Base-by-base conservation (phyloP, 2,329 filamentous ascomycete species). In the Ophiostoma populinum region DNA sequence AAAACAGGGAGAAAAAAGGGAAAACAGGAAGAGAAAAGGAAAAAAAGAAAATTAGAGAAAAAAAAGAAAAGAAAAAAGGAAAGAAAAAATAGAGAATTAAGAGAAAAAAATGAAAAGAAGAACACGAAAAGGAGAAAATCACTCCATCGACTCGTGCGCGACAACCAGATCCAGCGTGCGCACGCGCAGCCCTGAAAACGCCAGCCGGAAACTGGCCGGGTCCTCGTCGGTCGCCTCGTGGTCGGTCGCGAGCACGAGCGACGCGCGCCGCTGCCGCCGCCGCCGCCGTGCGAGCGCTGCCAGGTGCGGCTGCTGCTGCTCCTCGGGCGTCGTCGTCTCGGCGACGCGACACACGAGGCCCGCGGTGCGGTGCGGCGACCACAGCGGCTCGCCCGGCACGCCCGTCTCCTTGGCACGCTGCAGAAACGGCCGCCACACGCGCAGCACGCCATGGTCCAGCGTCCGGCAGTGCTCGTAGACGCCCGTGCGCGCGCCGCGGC, bases 391-490 rank as follows among this genome's bases (percentile, higher is more conserved):
- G n/a, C n/a, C n/a, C n/a, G n/a, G n/a, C n/a, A 41, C 22, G 46
- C 45, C 35, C 6, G 17, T 26, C 7, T 26, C 25, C 19, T 20
- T 18, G 21, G 12, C 5, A 11, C 10, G 6, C 6, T 61, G 60
- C 24, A 90, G 57, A 80, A 81, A 90, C 12, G 75, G 59, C 35
- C 79, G 66, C 64, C 73, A 86, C 1, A 90, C 61, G 19, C 80
- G 65, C 25, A 83, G 58, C 5, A 82, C 66, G 2, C 75, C 63
- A 37, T 85, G 74, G 36, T 70, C 67, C 25, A 87, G 58, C 27
- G 70, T 73, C n/a, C n/a, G 34, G 76, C 65, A 41, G 73, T 70
- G 47, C 65, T 74, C 35, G 70, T 56, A 43, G 1, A 80, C 50
- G 4, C 71, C 74, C 16, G 60, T 63, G 19, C 61, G 62, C 1